Evolutionary conservation across 768 basidiomycete genomes (phyloP).

Genomic region (Paxillus rubicundulus): DNA sequence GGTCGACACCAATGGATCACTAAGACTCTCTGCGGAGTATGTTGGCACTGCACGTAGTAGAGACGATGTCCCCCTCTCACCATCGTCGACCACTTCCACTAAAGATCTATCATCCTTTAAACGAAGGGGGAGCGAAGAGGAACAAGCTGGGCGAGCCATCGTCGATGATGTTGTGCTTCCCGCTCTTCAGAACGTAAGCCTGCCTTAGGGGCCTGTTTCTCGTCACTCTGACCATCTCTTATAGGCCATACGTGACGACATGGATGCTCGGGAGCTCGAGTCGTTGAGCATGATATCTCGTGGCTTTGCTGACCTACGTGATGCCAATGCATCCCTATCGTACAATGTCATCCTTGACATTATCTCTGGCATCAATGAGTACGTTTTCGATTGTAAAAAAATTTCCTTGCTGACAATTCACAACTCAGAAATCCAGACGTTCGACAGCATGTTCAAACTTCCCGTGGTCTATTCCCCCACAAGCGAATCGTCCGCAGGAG

Average conservation of each 20-base stretch:
- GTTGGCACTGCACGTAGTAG: constrained; percentile 65
- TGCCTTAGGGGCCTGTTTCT: not conserved
- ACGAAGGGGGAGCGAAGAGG: constrained; percentile 52
- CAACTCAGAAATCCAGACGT: constrained; percentile 68
- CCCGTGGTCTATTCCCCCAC: constrained; percentile 79
- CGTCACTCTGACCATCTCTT: constrained; percentile 4
- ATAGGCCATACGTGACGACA: constrained; percentile 75
- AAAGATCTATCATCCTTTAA: constrained; percentile 41
- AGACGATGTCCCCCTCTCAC: constrained; percentile 45
- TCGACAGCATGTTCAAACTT: constrained; percentile 77
- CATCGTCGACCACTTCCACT: constrained; percentile 46
- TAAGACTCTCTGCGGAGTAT: constrained; percentile 75
- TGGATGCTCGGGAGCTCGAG: constrained; percentile 86
- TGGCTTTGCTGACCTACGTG: constrained; percentile 84
- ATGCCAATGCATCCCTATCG: constrained; percentile 79
- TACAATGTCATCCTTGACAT: constrained; percentile 89
- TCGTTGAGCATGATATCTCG: constrained; percentile 85
- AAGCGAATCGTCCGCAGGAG: constrained; percentile 75
- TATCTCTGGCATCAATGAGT: constrained; percentile 90
- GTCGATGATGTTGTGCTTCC: constrained; percentile 86
- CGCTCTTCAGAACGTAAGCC: constrained; percentile 66
- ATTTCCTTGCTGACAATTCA: constrained; percentile 5
- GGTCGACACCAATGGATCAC: constrained; percentile 75
- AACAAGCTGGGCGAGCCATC: constrained; percentile 63
- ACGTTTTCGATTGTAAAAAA: constrained; percentile 31